A percentile compares a stretch with the other conserved stretches of the same genome.
phyloP scores from a whole-genome alignment of 108 stramenopile species.

The Pseudonitzschia multistriata region DNA sequence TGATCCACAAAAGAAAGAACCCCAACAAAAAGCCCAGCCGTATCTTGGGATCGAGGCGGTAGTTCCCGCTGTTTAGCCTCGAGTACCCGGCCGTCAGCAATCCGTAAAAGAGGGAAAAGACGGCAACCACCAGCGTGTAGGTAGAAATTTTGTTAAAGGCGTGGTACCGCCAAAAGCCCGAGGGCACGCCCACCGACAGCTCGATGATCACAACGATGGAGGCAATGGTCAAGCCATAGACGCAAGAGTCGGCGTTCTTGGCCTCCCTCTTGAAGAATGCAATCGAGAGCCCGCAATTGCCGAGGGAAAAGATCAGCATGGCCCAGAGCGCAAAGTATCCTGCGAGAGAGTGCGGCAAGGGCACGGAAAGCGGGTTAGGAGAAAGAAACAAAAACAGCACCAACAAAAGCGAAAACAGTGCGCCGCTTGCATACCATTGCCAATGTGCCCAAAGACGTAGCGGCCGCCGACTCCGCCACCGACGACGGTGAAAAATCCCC shows the following conservation, averaged over 20 bases:
- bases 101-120: background rate
- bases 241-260: background rate
- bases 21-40: background rate
- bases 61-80: background rate
- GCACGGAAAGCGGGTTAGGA: background rate
- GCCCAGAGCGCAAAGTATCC: conserved; percentile 8
- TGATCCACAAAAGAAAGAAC: conserved; percentile 2
- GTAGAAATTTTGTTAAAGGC: background rate
- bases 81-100: background rate
- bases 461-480: background rate
- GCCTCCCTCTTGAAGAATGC: background rate
- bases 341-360: background rate
- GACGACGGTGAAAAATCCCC: background rate
- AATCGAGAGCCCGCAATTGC: background rate
- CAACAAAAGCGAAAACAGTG: too few species aligned
- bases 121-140: background rate
- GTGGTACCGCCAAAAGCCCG: background rate
- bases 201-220: background rate
- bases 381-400: background rate
- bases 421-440: conserved; percentile 6
- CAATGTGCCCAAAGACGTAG: background rate
- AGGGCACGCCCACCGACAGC: background rate
- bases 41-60: background rate
- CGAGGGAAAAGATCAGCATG: background rate
- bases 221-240: background rate